Conservation (phyloP, 2,329 filamentous ascomycete species). For the Botrytis elliptica region DNA sequence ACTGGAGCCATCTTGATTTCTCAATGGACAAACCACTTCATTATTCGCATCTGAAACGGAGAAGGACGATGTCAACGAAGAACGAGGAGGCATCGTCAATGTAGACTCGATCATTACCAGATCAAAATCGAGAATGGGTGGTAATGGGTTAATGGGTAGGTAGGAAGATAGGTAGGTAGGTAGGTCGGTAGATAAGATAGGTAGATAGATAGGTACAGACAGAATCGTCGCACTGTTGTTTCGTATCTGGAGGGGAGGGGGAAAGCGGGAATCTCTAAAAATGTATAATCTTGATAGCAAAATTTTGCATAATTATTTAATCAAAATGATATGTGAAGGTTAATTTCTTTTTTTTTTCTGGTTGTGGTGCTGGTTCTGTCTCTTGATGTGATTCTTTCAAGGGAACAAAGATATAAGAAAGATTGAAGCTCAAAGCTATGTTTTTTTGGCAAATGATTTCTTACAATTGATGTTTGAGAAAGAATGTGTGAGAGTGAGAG, state of each 20-base stretch:
- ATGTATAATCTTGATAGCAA: not conserved
- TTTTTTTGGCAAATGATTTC: constrained; percentile 5
- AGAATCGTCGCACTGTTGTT: constrained; percentile 10
- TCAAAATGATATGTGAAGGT: not conserved
- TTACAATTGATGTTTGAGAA: constrained; percentile 22
- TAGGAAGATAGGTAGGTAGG: not conserved
- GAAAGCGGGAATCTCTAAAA: constrained; percentile 10
- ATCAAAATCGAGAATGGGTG: not conserved
- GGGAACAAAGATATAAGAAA: constrained; percentile 3
- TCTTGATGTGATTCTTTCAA: constrained; percentile 8
- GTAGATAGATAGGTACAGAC: not conserved
- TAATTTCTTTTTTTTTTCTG: not conserved
- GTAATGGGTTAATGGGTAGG: not conserved
- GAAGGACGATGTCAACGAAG: constrained; percentile 84
- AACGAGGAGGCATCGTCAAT: constrained; percentile 76
- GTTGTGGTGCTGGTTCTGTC: not conserved
- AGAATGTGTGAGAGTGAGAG: not conserved
- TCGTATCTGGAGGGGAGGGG: not conserved
- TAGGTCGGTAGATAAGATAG: not conserved
- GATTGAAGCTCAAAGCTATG: constrained; percentile 10
- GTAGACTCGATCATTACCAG: constrained; percentile 57
- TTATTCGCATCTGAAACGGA: constrained; percentile 89
- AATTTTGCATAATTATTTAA: constrained; percentile 5
- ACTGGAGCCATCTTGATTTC: constrained; percentile 93
- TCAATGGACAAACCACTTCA: constrained; percentile 94